Evolutionary conservation across 805 yeast genomes (phyloP), one percentile per base, ranked within the genome.

Genomic region (Candida pseudofarinosa): DNA sequence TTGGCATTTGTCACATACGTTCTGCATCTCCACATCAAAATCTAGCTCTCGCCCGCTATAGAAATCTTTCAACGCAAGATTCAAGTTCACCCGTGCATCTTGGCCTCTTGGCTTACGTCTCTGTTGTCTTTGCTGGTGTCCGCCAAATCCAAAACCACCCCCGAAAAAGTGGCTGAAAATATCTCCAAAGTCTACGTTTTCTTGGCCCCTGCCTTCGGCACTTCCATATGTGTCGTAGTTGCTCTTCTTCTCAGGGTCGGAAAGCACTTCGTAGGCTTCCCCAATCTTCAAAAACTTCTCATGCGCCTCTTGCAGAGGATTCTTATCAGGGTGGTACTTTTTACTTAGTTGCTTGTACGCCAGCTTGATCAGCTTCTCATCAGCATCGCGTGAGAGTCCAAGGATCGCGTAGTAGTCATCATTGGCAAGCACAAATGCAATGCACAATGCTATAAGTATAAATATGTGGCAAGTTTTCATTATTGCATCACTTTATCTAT

Each of bases 281-380:
- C 96, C 96, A 20, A 93, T 77, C 63, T 89, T 95, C 39, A 93
- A 83, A 60, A 90, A 93, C 64, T 79, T 83, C 39, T 85, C 83
- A 50, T 87, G 89, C 1, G 97, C 96, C 20, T 77, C 84, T 6
- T 87, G 88, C 53, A 83, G 79, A 5, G 85, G 83, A 59, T 91
- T 93, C 67, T 91, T 91, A 64, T 91, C 99, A 2, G 99, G 99
- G 58, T 91, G 99, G 63, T 78, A 88, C 58, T 86, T 86, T 60
- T 88, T 84, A 51, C 90, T 82, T 49, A 91, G 66, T 43, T 79
- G 76, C 51, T 96, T 71, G 60, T 90, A 90, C 0, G 97, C 96
- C 40, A 81, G 77, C 59, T 87, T 88, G 65, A 90, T 87, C 43
- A 88, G 89, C 51, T 77, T 81, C 18, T 88, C 96, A 40, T 74